phyloP scores from a whole-genome alignment of 805 yeast genomes.

The Myxozyma vanderwaltii region DNA sequence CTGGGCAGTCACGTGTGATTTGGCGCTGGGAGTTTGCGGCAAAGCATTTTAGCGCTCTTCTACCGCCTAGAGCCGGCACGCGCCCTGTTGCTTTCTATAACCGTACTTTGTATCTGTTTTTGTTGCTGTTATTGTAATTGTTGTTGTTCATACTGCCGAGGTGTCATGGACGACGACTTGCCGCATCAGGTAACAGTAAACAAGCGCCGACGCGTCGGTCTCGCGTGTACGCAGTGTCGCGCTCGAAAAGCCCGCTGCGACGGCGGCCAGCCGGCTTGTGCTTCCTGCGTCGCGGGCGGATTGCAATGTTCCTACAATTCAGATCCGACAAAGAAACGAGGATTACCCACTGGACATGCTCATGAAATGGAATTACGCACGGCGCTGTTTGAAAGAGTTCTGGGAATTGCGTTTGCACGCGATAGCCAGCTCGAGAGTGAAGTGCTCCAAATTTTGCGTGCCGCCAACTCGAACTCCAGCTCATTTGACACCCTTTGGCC shows the following conservation, averaged over 20 bases:
- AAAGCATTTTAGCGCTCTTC: no score
- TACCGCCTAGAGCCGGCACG: no score
- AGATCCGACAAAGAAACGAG: constrained; percentile 19
- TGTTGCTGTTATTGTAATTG: no score
- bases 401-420: constrained; percentile 9
- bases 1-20: no score
- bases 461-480: constrained; percentile 1
- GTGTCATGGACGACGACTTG: not conserved
- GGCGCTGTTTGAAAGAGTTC: constrained; percentile 11
- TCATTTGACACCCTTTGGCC: constrained; percentile 8
- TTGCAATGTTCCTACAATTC: constrained; percentile 15
- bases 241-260: constrained; percentile 23
- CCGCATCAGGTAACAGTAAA: not conserved
- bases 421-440: constrained; percentile 6
- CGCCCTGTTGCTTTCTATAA: no score
- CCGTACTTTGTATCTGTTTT: no score
- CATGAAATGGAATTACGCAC: constrained; percentile 28
- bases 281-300: constrained; percentile 12
- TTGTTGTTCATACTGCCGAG: no score
- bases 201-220: constrained; percentile 15
- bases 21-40: no score
- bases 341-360: constrained; percentile 27
- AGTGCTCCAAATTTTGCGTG: not conserved
- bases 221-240: constrained; percentile 26
- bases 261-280: constrained; percentile 17